Conservation (phyloP, 1,284 basidiomycete genomes). For the Ustilago cynodontis region DNA sequence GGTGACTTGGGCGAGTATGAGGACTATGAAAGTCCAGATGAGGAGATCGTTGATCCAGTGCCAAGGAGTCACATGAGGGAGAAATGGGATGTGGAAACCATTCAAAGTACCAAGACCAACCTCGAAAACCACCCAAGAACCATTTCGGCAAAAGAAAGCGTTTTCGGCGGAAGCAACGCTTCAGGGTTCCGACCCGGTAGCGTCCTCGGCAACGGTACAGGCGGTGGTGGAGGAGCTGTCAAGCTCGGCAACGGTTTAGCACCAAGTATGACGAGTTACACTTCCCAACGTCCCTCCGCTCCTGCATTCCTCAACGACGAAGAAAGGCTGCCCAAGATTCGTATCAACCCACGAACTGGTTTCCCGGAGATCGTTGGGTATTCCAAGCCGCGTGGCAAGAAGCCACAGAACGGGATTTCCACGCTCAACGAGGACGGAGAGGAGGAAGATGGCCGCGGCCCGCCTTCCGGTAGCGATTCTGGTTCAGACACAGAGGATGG, state of each 20-base stretch:
- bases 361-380: slow-evolving; percentile 63
- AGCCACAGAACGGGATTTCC: slow-evolving; percentile 1
- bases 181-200: slow-evolving; percentile 39
- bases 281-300: slow-evolving; percentile 33
- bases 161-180: slow-evolving; percentile 49
- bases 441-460: slow-evolving; percentile 32
- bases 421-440: slow-evolving; percentile 14
- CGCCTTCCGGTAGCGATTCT: slow-evolving; percentile 30
- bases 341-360: slow-evolving; percentile 64
- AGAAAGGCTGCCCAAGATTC: slow-evolving; percentile 57
- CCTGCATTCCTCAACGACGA: slow-evolving; percentile 45
- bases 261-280: slow-evolving; percentile 42
- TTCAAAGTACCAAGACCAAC: slow-evolving; percentile 67
- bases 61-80: slow-evolving; percentile 54
- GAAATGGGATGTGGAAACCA: slow-evolving; percentile 69
- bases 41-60: slow-evolving; percentile 55
- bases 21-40: slow-evolving; percentile 79
- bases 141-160: slow-evolving; percentile 57
- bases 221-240: slow-evolving; percentile 17
- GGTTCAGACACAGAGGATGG: slow-evolving; percentile 44
- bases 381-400: slow-evolving; percentile 41
- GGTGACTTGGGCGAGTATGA: slow-evolving; percentile 79
- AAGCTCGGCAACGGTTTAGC: slow-evolving; percentile 48
- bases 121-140: slow-evolving; percentile 67
- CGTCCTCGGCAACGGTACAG: slow-evolving; percentile 6